Conservation (phyloP, 2,329 filamentous ascomycete genomes). For the Pyricularia grisea region DNA sequence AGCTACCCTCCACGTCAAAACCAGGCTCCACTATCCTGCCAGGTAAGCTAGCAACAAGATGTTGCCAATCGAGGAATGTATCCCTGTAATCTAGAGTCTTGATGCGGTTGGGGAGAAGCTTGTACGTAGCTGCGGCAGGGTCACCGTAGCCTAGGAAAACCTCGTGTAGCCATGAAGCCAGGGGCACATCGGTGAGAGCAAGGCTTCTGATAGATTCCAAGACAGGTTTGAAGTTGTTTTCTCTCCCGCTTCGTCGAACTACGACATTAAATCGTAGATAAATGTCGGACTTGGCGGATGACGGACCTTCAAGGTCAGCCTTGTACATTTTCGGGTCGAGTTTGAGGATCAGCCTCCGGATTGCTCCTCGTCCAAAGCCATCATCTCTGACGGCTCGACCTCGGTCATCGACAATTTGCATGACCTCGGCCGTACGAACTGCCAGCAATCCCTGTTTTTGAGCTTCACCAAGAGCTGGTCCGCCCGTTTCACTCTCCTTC, state of each 20-base stretch:
- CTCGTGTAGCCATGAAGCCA: slow-evolving; percentile 89
- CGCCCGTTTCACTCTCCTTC: slow-evolving; percentile 44
- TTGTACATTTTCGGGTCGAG: slow-evolving; percentile 74
- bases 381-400: slow-evolving; percentile 67
- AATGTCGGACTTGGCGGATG: slow-evolving; percentile 62
- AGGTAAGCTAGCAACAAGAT: slow-evolving; percentile 82
- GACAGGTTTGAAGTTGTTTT: slow-evolving; percentile 96
- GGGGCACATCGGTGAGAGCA: slow-evolving; percentile 71
- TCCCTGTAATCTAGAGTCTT: slow-evolving; percentile 82
- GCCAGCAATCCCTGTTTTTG: slow-evolving; percentile 59
- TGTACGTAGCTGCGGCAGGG: slow-evolving; percentile 78
- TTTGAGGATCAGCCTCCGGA: slow-evolving; percentile 67
- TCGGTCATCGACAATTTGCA: slow-evolving; percentile 80
- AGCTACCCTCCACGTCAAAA: slow-evolving; percentile 60
- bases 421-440: slow-evolving; percentile 74
- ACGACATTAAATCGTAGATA: slow-evolving; percentile 83
- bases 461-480: slow-evolving; percentile 31
- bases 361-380: slow-evolving; percentile 48
- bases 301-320: slow-evolving; percentile 58
- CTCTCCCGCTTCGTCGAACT: slow-evolving; percentile 70
- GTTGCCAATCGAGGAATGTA: slow-evolving; percentile 92
- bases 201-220: slow-evolving; percentile 85
- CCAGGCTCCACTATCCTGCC: slow-evolving; percentile 76
- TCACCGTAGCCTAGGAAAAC: slow-evolving; percentile 98
- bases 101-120: slow-evolving; percentile 67